Conservation (phyloP, 176 grass and related monocot genomes). For the Pharus latifolius region DNA sequence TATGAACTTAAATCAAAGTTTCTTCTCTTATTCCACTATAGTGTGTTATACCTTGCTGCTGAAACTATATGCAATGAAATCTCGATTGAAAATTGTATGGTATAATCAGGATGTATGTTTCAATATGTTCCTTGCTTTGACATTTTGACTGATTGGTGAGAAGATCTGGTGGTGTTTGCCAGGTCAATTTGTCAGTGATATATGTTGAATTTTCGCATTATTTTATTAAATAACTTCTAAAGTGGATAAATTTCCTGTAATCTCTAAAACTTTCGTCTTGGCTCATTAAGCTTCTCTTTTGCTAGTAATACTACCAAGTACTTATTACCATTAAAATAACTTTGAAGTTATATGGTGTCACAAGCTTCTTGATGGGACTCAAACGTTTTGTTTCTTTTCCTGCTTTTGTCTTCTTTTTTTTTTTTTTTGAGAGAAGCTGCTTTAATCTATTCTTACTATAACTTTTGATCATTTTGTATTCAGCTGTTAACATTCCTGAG, state of each 20-base stretch:
- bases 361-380: conserved; percentile 6
- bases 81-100: not conserved
- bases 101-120: not conserved
- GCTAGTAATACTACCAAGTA: not conserved
- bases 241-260: not conserved
- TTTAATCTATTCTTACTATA: conserved; percentile 4
- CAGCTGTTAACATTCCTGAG: conserved; percentile 84
- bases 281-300: not conserved
- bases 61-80: not conserved
- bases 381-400: not conserved
- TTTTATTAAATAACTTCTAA: not conserved
- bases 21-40: not conserved
- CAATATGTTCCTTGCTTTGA: not conserved
- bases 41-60: not conserved
- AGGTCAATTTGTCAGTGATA: not conserved
- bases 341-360: conserved; percentile 3
- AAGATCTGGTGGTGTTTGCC: not conserved
- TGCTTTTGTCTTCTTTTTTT: not conserved
- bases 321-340: not conserved
- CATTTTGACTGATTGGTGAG: not conserved
- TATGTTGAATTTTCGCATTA: not conserved
- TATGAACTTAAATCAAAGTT: not conserved
- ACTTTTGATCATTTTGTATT: conserved; percentile 13
- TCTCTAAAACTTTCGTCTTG: not conserved
- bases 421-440: too few species aligned